Evolutionary conservation across 768 basidiomycete species (phyloP).

Genomic region (Mrakia gelida): DNA sequence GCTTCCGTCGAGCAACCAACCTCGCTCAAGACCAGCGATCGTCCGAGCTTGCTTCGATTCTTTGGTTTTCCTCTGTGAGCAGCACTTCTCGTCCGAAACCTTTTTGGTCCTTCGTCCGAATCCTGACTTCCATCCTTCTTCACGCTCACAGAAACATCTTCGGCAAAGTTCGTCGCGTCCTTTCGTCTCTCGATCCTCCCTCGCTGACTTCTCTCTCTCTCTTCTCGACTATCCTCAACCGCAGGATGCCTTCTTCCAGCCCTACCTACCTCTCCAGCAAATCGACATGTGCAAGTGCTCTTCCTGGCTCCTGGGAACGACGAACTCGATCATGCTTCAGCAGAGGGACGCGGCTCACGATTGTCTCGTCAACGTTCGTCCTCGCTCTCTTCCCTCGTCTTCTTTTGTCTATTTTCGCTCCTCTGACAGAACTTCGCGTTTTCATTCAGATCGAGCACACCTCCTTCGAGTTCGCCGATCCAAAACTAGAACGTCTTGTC

Average conservation of each 20-base stretch:
- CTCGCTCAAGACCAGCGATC: slow-evolving; percentile 79
- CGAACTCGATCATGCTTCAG: slow-evolving; percentile 90
- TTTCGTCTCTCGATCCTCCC: background rate
- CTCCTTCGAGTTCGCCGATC: slow-evolving; percentile 78
- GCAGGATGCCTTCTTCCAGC: slow-evolving; percentile 93
- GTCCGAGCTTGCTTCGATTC: slow-evolving; percentile 83
- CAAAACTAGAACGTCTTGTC: slow-evolving; percentile 68
- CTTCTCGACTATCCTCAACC: slow-evolving; percentile 12
- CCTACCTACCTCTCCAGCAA: slow-evolving; percentile 93
- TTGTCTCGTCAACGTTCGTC: slow-evolving; percentile 71
- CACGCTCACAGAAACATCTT: slow-evolving; percentile 46
- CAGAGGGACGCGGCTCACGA: slow-evolving; percentile 65
- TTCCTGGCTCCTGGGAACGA: slow-evolving; percentile 77
- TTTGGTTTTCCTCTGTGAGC: slow-evolving; percentile 82
- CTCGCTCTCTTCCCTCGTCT: slow-evolving; percentile 33
- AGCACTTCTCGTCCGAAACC: too few relatives aligned
- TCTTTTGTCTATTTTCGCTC: background rate
- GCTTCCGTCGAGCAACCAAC: slow-evolving; percentile 66
- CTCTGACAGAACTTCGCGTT: background rate
- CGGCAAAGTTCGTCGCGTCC: slow-evolving; percentile 60
- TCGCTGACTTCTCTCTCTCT: background rate
- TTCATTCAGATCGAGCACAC: slow-evolving; percentile 71
- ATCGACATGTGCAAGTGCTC: slow-evolving; percentile 76
- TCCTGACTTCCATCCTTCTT: too few relatives aligned
- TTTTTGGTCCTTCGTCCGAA: slow-evolving; percentile 25